These are phyloP conservation scores for Porogramme epimiltina DNA, from an alignment of 1,284 basidiomycete species.

Conservation along the genomic window DNA sequence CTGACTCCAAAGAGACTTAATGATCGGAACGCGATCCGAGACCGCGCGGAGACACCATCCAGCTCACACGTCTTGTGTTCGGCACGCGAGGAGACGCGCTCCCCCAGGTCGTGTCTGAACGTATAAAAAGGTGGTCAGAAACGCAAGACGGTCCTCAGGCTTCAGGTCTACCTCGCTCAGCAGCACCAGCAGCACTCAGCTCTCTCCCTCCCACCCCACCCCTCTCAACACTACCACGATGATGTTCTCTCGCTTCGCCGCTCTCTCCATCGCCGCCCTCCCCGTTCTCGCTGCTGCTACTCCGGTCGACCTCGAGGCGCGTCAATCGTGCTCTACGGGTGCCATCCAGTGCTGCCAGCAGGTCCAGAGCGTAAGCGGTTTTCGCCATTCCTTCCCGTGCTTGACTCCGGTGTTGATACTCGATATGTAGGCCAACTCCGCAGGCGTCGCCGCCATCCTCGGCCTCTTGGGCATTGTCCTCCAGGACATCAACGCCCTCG, in stretches of 20 bases:
- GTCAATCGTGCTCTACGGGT: slow-evolving; percentile 20
- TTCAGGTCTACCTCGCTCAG: slow-evolving; percentile 9
- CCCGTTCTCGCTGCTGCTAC: no score
- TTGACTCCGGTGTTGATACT: not conserved
- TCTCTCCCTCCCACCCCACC: no score
- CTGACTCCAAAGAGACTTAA: no score
- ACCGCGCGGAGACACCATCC: no score
- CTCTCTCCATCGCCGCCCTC: no score
- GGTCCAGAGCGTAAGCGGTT: slow-evolving; percentile 15
- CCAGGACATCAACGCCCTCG: slow-evolving; percentile 12
- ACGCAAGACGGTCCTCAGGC: not conserved
- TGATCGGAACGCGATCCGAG: no score
- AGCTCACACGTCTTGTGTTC: no score
- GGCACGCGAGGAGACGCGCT: no score
- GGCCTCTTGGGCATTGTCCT: slow-evolving; percentile 24
- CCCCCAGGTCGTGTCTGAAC: no score
- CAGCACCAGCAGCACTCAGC: slow-evolving; percentile 3
- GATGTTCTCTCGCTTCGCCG: no score
- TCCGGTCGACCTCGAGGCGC: no score
- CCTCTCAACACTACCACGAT: no score
- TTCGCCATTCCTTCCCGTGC: not conserved
- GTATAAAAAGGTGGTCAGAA: slow-evolving; percentile 3
- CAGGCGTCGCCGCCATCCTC: slow-evolving; percentile 3
- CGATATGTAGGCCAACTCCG: not conserved
- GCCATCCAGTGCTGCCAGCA: slow-evolving; percentile 27